Evolutionary conservation across 345 rosid genomes (phyloP), one percentile per base, ranked within the genome.

Genomic region (Alliaria petiolata): DNA sequence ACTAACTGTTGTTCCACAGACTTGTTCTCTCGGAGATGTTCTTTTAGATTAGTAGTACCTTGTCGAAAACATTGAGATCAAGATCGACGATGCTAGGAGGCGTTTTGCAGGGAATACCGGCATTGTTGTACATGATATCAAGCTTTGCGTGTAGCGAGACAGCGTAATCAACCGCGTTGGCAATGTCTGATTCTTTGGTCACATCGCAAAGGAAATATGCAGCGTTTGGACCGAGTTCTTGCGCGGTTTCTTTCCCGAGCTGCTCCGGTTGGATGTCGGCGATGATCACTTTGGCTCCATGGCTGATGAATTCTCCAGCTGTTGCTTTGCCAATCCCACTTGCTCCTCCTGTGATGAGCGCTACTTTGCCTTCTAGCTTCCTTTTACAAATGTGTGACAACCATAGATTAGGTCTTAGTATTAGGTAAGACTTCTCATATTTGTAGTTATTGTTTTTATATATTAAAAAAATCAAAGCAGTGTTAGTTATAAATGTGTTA

Each of bases 311-410:
- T 36, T 80, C 84, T 16, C 74, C 67, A 5, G 98, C 91, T 2
- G 98, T 80, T 16, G 85, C 96, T 79, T 84, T 87, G 22, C 98
- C 98, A 30, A 93, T 85, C 45, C 97, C 97, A 58, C 85, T 83
- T 40, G 97, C 98, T 71, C 87, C 97, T 70, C 98, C 98, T 5
- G 98, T 90, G 53, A 93, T 86, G 20, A 90, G 65, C 0, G 97
- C 98, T 47, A 89, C 85, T 78, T 90, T 93, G 16, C 90, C 96
- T 53, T 93, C 88, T 68, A 93, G 88, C 75, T 82, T 93, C 50
- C 93, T 85, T 58, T 53, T 16, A 50, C 64, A 68, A 40, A 40
- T 59, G 14, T 59, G 35, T 28, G 6, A 42, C 31, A 58, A 39
- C 17, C 39, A 56, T 55, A 36, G 33, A 14, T 42, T 53, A 62